phyloP scores from a whole-genome alignment of 371 early-diverging fungal genomes.

The Mucor lusitanicus region DNA sequence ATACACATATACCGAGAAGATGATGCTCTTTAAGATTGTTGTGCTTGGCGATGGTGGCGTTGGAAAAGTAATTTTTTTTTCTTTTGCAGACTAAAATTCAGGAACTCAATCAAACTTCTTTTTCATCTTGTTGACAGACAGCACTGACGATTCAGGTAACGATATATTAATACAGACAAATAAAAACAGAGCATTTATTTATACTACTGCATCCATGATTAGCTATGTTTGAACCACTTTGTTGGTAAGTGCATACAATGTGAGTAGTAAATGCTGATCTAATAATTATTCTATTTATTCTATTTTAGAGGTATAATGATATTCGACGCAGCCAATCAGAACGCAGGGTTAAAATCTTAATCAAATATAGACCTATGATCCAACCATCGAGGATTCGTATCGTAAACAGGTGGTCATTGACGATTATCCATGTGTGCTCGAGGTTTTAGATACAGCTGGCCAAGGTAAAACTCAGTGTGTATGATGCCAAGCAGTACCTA shows the following conservation, averaged over 20 bases:
- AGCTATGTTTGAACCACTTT: slow-evolving; percentile 83
- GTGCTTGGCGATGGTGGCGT: slow-evolving; percentile 30
- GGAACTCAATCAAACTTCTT: background rate
- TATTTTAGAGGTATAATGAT: slow-evolving; percentile 14
- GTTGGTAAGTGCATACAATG: slow-evolving; percentile 47
- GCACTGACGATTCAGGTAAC: slow-evolving; percentile 65
- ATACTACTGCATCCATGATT: background rate
- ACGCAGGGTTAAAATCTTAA: background rate
- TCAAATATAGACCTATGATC: slow-evolving; percentile 76
- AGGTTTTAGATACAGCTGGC: slow-evolving; percentile 94
- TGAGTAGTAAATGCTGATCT: background rate
- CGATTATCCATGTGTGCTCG: slow-evolving; percentile 83
- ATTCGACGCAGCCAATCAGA: background rate
- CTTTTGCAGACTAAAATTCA: background rate
- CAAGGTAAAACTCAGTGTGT: slow-evolving; percentile 55
- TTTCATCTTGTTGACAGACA: slow-evolving; percentile 28
- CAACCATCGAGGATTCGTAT: slow-evolving; percentile 93
- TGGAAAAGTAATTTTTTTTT: slow-evolving; percentile 15
- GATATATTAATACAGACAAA: slow-evolving; percentile 19
- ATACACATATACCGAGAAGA: background rate
- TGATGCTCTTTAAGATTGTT: slow-evolving; percentile 24
- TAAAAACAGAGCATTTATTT: slow-evolving; percentile 4
- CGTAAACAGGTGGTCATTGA: slow-evolving; percentile 92
- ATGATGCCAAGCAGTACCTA: slow-evolving; percentile 11
- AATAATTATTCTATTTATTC: slow-evolving; percentile 19